A percentile compares a stretch with the other conserved stretches of the same genome.
Conservation (phyloP, 805 yeast species). For the Blastobotrys chiropterorum region DNA sequence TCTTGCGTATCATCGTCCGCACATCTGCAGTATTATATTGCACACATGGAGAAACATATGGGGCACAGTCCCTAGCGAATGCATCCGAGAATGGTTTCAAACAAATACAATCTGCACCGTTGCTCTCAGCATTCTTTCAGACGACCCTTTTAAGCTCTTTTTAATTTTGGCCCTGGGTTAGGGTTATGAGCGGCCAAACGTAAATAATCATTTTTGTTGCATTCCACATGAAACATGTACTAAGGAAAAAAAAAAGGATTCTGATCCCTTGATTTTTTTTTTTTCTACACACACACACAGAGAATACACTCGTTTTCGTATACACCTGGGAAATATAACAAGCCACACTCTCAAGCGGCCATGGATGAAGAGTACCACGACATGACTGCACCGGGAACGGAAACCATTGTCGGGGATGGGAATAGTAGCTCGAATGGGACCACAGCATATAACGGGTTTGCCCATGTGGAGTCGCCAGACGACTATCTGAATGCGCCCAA, state of each 20-base stretch:
- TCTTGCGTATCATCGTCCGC: too few relatives aligned
- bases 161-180: neutral
- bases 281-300: neutral
- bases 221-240: neutral
- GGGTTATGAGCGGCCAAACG: neutral
- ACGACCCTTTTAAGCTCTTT: too few relatives aligned
- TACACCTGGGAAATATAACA: too few relatives aligned
- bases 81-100: too few relatives aligned
- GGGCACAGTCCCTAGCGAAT: too few relatives aligned
- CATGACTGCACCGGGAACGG: neutral
- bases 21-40: too few relatives aligned
- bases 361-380: neutral
- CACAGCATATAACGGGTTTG: slow-evolving; percentile 5
- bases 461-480: slow-evolving; percentile 13
- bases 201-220: neutral
- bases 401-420: neutral
- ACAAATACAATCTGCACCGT: too few relatives aligned
- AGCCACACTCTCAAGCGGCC: neutral
- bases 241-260: neutral
- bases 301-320: neutral
- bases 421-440: neutral
- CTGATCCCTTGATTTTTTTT: neutral
- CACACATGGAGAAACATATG: too few relatives aligned
- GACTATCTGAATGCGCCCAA: slow-evolving; percentile 21
- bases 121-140: too few relatives aligned